These are phyloP conservation scores for Tolypocladium album DNA, from an alignment of 2,329 filamentous ascomycete genomes.

Conservation along the genomic window DNA sequence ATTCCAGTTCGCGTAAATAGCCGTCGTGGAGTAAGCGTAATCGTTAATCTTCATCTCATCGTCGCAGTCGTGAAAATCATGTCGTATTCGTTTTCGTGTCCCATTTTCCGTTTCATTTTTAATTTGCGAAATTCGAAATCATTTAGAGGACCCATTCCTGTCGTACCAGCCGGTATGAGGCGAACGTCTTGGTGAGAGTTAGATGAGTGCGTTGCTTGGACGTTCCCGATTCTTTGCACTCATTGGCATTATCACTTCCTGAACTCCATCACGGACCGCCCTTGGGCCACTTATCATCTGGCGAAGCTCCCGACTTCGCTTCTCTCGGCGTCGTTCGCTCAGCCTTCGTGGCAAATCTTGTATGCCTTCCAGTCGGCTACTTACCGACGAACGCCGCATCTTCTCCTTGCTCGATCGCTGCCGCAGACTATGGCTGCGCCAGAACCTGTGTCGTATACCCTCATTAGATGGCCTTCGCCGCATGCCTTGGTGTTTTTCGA, in stretches of 20 bases:
- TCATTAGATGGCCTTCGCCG: constrained; percentile 21
- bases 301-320: constrained; percentile 45
- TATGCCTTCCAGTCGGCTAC: constrained; percentile 39
- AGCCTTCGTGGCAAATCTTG: constrained; percentile 43
- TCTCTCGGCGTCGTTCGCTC: constrained; percentile 48
- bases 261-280: constrained; percentile 47
- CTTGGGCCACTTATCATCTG: constrained; percentile 49
- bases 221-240: constrained; percentile 5
- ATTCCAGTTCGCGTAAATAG: not conserved
- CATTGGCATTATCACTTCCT: constrained; percentile 40
- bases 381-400: constrained; percentile 25
- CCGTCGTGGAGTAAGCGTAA: constrained; percentile 1
- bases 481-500: constrained; percentile 15
- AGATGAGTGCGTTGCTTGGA: not conserved
- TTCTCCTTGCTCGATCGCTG: constrained; percentile 13
- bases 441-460: constrained; percentile 14
- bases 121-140: not conserved
- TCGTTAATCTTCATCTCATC: constrained; percentile 4
- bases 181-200: not conserved
- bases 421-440: constrained; percentile 19
- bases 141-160: not conserved
- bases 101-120: not conserved
- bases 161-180: not conserved
- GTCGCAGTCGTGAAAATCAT: constrained; percentile 4
- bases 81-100: not conserved